Conservation (phyloP, 78 protist genomes). For the Cyanophora paradoxa region DNA sequence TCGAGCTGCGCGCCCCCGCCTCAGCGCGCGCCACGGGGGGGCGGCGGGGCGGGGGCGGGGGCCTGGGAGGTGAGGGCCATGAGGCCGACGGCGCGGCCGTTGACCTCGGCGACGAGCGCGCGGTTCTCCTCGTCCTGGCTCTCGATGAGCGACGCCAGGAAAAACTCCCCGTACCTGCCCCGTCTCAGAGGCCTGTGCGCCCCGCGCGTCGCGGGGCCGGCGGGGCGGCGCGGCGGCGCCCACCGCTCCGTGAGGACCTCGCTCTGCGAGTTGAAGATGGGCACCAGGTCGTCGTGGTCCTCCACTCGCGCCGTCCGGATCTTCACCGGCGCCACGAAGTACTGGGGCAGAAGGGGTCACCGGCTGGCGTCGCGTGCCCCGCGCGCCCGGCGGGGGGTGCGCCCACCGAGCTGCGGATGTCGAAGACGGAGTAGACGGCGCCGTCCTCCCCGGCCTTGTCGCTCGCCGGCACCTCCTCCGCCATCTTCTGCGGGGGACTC, state of each 20-base stretch:
- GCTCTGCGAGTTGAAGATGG: slow-evolving; percentile 17
- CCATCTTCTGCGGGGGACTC: not conserved
- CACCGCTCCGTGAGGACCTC: not conserved
- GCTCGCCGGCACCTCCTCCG: not conserved
- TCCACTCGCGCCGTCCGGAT: slow-evolving; percentile 24
- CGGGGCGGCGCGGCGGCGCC: not conserved
- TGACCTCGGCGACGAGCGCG: slow-evolving; percentile 35
- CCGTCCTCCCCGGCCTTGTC: not conserved
- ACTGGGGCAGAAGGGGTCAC: not conserved
- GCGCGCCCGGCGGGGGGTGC: not conserved
- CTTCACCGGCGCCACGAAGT: not conserved
- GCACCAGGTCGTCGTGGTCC: slow-evolving; percentile 42
- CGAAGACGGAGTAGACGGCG: not conserved
- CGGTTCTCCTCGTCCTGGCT: not conserved
- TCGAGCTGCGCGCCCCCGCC: too few species aligned
- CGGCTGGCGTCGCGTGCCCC: too few species aligned
- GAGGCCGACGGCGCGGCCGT: slow-evolving; percentile 23
- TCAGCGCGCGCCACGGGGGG: too few species aligned
- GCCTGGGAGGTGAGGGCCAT: not conserved
- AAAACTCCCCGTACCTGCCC: slow-evolving; percentile 35
- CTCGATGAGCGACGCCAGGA: slow-evolving; percentile 12
- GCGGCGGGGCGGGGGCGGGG: too few species aligned
- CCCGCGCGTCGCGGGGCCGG: not conserved
- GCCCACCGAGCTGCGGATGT: not conserved
- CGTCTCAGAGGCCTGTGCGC: not conserved